Percentiles rank a stretch among this genome's conserved stretches.
These are phyloP conservation scores for Diaporthe citriasiana DNA, from an alignment of 2,329 filamentous ascomycete species.

Conservation along the genomic window DNA sequence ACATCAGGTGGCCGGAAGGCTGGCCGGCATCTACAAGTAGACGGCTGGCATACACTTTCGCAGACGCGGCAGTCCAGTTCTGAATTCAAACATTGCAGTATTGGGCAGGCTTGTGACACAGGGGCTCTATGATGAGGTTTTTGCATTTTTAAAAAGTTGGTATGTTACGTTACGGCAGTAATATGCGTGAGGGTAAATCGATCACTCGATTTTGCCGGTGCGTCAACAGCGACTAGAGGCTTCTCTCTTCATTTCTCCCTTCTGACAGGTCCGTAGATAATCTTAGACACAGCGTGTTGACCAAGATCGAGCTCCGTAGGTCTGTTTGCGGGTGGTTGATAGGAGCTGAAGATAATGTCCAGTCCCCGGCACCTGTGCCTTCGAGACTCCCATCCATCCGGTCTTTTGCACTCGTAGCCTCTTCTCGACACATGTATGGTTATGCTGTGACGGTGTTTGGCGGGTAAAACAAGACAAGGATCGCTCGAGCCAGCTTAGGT, in stretches of 20 bases:
- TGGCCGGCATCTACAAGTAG: too few relatives aligned
- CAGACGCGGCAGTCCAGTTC: too few relatives aligned
- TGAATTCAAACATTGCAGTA: too few relatives aligned
- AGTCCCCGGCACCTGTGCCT: too few relatives aligned
- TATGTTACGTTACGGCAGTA: too few relatives aligned
- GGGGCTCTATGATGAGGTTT: too few relatives aligned
- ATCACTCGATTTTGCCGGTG: too few relatives aligned
- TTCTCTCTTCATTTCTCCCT: background rate
- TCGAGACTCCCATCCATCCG: background rate
- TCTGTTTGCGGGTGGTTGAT: background rate
- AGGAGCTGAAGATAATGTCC: background rate
- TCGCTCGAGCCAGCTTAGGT: background rate
- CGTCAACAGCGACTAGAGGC: background rate
- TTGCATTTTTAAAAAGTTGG: too few relatives aligned
- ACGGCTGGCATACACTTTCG: too few relatives aligned
- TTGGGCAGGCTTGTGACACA: too few relatives aligned
- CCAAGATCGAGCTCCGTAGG: background rate
- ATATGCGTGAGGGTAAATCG: fast-evolving
- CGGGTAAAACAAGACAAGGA: background rate
- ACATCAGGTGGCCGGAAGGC: too few relatives aligned
- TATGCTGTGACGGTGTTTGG: background rate
- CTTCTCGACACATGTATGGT: background rate
- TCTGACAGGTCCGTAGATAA: background rate
- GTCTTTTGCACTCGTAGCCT: background rate
- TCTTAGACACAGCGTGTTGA: background rate